Conservation (phyloP, 225 moss, liverwort and hornwort genomes). For the Physcomitrellopsis africana region DNA sequence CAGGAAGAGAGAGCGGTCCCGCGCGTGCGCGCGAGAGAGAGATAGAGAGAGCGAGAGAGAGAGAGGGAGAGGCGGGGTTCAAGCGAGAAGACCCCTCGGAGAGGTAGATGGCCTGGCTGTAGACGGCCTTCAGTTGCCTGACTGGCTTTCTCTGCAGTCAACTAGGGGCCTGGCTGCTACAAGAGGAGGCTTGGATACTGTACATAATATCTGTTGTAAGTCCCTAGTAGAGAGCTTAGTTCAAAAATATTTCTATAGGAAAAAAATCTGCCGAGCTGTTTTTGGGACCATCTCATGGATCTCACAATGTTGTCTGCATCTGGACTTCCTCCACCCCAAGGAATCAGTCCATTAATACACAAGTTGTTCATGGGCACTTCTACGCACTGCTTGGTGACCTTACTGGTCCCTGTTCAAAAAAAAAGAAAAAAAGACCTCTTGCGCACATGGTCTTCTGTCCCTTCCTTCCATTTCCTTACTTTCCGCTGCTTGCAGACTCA, state of each 20-base stretch:
- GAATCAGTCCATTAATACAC: constrained; percentile 36
- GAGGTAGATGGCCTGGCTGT: constrained; percentile 28
- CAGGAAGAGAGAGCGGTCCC: neutral
- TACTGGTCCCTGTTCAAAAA: constrained; percentile 35
- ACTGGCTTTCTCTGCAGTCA: constrained; percentile 33
- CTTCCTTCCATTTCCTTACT: neutral
- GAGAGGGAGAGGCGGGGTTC: neutral
- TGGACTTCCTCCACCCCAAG: constrained; percentile 34
- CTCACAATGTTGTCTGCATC: constrained; percentile 39
- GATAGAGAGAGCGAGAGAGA: neutral
- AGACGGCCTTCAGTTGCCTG: constrained; percentile 20
- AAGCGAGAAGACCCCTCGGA: constrained; percentile 19
- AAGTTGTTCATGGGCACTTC: constrained; percentile 41
- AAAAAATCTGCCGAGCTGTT: constrained; percentile 32
- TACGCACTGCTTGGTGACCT: constrained; percentile 41
- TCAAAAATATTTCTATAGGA: constrained; percentile 32
- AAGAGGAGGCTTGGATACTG: constrained; percentile 50
- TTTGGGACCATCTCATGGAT: constrained; percentile 37
- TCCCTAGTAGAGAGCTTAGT: constrained; percentile 42
- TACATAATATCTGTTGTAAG: constrained; percentile 64
- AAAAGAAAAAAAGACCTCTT: constrained; percentile 9
- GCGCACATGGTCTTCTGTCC: neutral
- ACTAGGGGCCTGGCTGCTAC: constrained; percentile 40
- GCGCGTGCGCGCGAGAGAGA: neutral
- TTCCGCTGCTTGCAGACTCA: too few relatives aligned